Evolutionary conservation across 441 rosid genomes (phyloP).

Genomic region (Corymbia calophylla): DNA sequence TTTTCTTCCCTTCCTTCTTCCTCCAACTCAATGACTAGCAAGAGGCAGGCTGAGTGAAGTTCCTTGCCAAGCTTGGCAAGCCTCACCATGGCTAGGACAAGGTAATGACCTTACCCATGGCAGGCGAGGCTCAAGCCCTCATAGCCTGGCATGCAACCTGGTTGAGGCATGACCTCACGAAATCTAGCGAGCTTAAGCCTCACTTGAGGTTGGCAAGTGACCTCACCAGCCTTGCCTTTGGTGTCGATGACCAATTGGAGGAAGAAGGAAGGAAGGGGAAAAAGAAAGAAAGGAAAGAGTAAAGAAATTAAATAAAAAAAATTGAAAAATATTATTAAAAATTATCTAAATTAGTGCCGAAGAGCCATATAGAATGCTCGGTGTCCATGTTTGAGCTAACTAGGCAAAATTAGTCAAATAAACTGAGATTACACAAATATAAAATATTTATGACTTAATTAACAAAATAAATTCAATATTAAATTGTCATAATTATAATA

Average conservation of each 20-base stretch:
- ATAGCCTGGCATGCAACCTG: too few species aligned
- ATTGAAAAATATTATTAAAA: too few species aligned
- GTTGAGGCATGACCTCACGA: too few species aligned
- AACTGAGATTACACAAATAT: rapidly evolving
- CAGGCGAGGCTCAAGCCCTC: background rate
- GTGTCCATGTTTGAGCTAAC: rapidly evolving
- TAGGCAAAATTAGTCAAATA: too few species aligned
- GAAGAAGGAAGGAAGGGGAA: too few species aligned
- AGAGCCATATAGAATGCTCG: rapidly evolving
- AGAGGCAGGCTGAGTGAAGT: rapidly evolving
- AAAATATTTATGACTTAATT: rapidly evolving
- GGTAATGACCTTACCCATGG: too few species aligned
- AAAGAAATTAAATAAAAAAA: too few species aligned
- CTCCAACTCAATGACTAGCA: rapidly evolving
- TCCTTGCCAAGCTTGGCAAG: rapidly evolving
- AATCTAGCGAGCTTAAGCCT: rapidly evolving
- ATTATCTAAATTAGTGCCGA: rapidly evolving
- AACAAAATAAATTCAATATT: rapidly evolving
- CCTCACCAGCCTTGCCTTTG: too few species aligned
- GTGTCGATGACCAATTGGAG: too few species aligned
- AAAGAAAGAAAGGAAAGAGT: too few species aligned
- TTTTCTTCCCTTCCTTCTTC: background rate
- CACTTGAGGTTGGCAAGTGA: background rate
- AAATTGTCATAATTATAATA: too few species aligned
- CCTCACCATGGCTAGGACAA: rapidly evolving